These are phyloP conservation scores for Spiromastix sp. DNA, from an alignment of 2,329 filamentous ascomycete genomes.

Conservation along the genomic window DNA sequence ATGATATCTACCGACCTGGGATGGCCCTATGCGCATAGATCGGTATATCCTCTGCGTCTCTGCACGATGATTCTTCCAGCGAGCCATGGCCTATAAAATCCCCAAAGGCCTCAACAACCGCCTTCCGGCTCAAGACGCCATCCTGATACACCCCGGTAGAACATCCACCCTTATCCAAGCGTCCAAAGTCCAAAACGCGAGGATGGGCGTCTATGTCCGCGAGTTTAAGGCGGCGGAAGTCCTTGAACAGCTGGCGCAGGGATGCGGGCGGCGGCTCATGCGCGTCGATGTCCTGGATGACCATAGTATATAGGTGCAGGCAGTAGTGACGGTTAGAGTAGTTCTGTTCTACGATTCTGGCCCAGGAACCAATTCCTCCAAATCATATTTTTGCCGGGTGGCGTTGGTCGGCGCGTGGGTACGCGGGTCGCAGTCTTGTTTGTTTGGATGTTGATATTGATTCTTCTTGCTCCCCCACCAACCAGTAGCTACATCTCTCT, in stretches of 20 bases:
- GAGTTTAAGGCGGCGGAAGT: conserved; percentile 52
- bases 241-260: conserved; percentile 65
- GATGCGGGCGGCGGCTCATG: conserved; percentile 65
- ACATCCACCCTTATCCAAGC: conserved; percentile 23
- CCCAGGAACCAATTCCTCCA: no score
- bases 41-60: conserved; percentile 22
- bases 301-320: conserved; percentile 18
- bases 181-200: conserved; percentile 46
- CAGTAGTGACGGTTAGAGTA: no score
- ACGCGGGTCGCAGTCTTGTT: no score
- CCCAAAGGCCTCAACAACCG: conserved; percentile 22
- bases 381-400: no score
- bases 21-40: conserved; percentile 26
- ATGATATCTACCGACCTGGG: conserved; percentile 23
- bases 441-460: no score
- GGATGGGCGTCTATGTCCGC: conserved; percentile 42
- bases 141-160: conserved; percentile 18
- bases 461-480: no score
- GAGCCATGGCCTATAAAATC: conserved; percentile 17
- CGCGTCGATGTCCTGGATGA: conserved; percentile 50
- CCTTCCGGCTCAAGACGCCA: conserved; percentile 19
- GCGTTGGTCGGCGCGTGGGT: no score
- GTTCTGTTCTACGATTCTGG: no score
- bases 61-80: no score
- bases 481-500: no score